phyloP scores from a whole-genome alignment of 805 yeast species.

The Ogataea pignaliae region DNA sequence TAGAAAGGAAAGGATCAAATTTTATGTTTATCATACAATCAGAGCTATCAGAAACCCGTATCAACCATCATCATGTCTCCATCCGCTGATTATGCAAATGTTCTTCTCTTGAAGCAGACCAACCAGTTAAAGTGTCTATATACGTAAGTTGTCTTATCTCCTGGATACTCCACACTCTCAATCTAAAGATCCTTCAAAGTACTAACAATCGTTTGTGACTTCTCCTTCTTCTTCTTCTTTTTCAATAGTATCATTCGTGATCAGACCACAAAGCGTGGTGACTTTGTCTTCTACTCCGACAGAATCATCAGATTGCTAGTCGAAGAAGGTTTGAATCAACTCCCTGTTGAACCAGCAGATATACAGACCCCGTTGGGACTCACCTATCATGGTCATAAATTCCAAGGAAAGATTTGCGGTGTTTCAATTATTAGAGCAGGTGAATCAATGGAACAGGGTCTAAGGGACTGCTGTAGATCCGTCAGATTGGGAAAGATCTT shows the following conservation, averaged over 20 bases:
- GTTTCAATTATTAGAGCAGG: constrained; percentile 98
- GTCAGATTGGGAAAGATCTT: constrained; percentile 95
- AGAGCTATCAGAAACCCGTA: too few relatives aligned
- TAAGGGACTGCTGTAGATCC: constrained; percentile 94
- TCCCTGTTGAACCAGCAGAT: constrained; percentile 71
- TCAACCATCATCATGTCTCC: constrained; percentile 8
- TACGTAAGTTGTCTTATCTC: constrained; percentile 38
- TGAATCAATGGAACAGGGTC: constrained; percentile 98
- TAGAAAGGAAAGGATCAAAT: too few relatives aligned
- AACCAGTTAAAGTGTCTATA: constrained; percentile 85
- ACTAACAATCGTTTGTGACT: too few relatives aligned
- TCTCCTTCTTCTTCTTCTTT: not conserved
- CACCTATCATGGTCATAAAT: constrained; percentile 68
- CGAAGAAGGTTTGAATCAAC: constrained; percentile 90
- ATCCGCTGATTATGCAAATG: constrained; percentile 39
- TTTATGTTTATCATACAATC: not conserved
- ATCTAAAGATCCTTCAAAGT: too few relatives aligned
- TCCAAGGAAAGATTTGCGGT: constrained; percentile 93
- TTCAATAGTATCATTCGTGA: constrained; percentile 73
- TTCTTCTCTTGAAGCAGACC: constrained; percentile 74
- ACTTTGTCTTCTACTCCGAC: constrained; percentile 92
- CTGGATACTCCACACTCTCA: not conserved
- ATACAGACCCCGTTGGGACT: constrained; percentile 78
- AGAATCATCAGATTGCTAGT: constrained; percentile 90
- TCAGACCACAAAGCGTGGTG: constrained; percentile 74